These are phyloP conservation scores for Solanum clarkiae DNA, from an alignment of 257 asterid genomes.

Conservation along the genomic window DNA sequence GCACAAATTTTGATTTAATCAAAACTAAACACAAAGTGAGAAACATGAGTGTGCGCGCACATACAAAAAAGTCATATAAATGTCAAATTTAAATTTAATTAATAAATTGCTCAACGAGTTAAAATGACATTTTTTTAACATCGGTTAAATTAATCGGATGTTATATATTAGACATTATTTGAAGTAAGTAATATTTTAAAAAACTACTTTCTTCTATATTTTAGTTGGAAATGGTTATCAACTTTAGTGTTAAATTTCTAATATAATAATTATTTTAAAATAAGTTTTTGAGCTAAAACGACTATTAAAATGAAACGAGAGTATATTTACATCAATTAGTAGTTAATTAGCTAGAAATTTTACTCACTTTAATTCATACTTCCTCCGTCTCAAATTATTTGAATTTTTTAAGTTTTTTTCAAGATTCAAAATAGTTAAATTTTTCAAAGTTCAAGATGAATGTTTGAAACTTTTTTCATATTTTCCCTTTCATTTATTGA, in stretches of 20 bases:
- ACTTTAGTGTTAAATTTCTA: background rate
- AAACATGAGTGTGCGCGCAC: background rate
- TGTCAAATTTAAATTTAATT: background rate
- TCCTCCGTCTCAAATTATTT: no score
- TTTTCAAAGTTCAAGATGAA: no score
- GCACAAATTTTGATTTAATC: accelerated
- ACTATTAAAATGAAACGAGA: background rate
- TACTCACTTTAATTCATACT: background rate
- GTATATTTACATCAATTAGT: background rate
- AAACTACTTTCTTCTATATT: background rate
- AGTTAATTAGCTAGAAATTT: background rate
- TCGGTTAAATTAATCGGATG: background rate
- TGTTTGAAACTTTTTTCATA: no score
- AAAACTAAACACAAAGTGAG: background rate
- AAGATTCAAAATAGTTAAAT: no score
- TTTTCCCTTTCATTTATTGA: no score
- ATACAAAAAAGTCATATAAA: background rate
- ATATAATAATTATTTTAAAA: no score
- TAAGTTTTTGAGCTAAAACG: background rate
- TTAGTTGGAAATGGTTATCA: background rate
- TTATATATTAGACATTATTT: background rate
- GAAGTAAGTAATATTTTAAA: background rate
- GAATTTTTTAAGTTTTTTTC: no score
- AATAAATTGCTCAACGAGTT: background rate
- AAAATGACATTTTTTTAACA: background rate